Base-by-base conservation (phyloP, 768 basidiomycete species). In the Clitopilus hobsonii region DNA sequence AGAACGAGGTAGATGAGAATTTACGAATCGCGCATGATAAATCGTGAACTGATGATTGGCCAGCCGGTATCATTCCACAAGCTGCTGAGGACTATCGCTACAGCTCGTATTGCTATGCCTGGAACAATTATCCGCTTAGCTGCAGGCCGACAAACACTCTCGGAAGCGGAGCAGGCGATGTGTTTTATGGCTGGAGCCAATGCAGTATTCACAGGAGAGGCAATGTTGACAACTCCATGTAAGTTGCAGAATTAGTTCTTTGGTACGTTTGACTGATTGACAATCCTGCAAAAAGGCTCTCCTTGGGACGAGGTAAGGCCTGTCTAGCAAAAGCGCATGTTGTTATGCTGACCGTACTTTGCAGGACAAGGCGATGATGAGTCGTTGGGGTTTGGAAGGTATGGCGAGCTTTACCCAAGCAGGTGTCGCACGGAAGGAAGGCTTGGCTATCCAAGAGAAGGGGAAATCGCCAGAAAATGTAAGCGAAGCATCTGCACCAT, bases 151-250 rank as follows among this genome's bases (percentile, higher is more conserved):
- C 93, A 93, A 68, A 90, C 85, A 1, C 82, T 97, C 61, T 78
- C 78, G 56, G 96, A 98, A 74, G 79, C 90, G 7, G 91, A 98
- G 70, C 96, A 98, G 67, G 94, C 89, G 6, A 94, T 98, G 89
- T 94, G 93, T 66, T 98, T 98, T 74, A 89, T 98, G 90, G 94
- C 96, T 0, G 96, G 96, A 22, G 96, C 95, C 20, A 98, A 98
- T 65, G 96, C 96, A 20, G 88, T 98, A 57, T 98, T 98, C 69
- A 98, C 96, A n/a, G 96, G 95, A 38, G 96, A 98, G 67, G 80
- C 87, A 62, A 98, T 98, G 96, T 70, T 98, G 60, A 98, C 96
- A 11, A 98, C 96, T 13, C 94, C 95, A 47, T 97, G 94, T 89
- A 64, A 74, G 90, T 78, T n/a, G n/a, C n/a, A n/a, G n/a, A n/a